Base-by-base conservation (phyloP, 306 rosid species). In the Benincasa hispida region DNA sequence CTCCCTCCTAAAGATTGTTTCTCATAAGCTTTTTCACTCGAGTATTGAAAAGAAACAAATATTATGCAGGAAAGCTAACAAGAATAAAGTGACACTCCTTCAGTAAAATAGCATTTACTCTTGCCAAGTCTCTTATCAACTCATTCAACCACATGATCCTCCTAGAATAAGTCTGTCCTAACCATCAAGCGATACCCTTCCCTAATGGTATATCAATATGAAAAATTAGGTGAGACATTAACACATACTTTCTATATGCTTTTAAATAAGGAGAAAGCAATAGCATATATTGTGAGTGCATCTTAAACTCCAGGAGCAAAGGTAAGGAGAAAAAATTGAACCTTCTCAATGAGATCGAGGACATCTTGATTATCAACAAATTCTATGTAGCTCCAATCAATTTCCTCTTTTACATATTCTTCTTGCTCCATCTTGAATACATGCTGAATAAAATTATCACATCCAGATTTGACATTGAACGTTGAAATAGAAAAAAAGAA, bases 351-450 rank as follows among this genome's bases (percentile, higher is more conserved):
- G 82, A 93, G 97, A 87, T 93, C 96, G 39, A 93, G 82, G 79
- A 89, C 89, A 78, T 89, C 97, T 81, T 91, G 96, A 83, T 93
- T 93, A 85, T 91, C 98, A 58, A 91, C 84, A 86, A 87, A 93
- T 74, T 85, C 93, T 80, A 93, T 84, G 90, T 93, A 91, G 87
- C 96, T 91, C 98, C 97, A 93, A 56, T 88, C 83, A 79, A 93
- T 93, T 83, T 78, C 89, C 84, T 93, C 92, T 81, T 84, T 85
- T 50, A 88, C 88, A 82, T 91, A 93, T 82, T 86, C 90, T 83
- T 91, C 98, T 88, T 93, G 97, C 85, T 91, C 92, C 90, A 88
- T 76, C 92, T 91, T 93, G 95, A 93, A 93, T 60, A 93, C 97
- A 73, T 91, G 96, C 91, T 93, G 96, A 84, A 85, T 63, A 77